Evolutionary conservation across 345 rosid species (phyloP).

Genomic region (Physaria fendleri): DNA sequence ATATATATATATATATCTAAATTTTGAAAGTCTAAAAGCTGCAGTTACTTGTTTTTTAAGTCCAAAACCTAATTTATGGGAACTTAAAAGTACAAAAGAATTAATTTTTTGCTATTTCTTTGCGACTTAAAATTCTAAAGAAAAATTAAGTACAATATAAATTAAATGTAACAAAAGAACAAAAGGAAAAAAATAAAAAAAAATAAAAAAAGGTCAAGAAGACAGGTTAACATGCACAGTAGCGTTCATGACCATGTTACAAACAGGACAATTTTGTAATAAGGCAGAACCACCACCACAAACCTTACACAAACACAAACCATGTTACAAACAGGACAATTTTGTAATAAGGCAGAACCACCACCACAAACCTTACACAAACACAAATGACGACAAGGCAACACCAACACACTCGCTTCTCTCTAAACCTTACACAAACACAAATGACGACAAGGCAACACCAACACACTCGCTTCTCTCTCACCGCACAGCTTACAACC

Average conservation of each 20-base stretch:
- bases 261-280: constrained; percentile 42
- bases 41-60: neutral
- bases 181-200: neutral
- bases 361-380: constrained; percentile 63
- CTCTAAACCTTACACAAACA: constrained; percentile 61
- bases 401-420: constrained; percentile 75
- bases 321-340: constrained; percentile 47
- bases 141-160: neutral
- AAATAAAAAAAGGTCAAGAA: constrained; percentile 26
- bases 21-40: neutral
- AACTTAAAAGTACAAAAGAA: neutral
- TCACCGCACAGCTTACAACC: constrained; percentile 58
- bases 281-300: constrained; percentile 69
- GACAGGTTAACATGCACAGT: constrained; percentile 66
- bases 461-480: constrained; percentile 60
- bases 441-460: constrained; percentile 82
- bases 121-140: neutral
- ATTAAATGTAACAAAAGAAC: neutral
- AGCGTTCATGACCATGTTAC: constrained; percentile 44
- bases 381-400: constrained; percentile 31
- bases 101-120: constrained; percentile 1
- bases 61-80: neutral
- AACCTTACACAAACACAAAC: constrained; percentile 45
- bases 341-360: constrained; percentile 44
- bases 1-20: neutral